Evolutionary conservation across 352 stramenopile species (phyloP), one percentile per base, ranked within the genome.

Genomic region (Pilasporangium apinafurcum): DNA sequence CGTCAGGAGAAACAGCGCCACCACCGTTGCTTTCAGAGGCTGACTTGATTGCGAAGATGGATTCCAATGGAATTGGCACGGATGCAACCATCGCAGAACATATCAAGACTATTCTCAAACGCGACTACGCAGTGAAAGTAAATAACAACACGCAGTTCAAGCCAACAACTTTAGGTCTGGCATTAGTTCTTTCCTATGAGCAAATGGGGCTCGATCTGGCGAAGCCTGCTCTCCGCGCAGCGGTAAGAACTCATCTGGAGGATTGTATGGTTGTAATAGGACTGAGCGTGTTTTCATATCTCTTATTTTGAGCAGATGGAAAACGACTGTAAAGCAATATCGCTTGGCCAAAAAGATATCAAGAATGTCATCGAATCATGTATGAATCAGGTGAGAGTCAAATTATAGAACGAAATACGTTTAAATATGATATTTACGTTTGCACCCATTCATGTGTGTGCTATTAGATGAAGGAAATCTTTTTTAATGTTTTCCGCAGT

Each of bases 91-190:
- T 98, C 53, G 95, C 95, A 1, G 84, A 98, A 62, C 96, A 99
- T 51, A 99, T 99, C 56, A 95, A 97, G 46, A 99, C 96, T 4
- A 98, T 99, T 64, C 82, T 98, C 33, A 95, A 98, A 51, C 79
- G 97, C 30, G 83, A 98, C 37, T 99, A 99, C 65, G 95, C 89
- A 4, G 70, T 86, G 48, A 99, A 98, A 45, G 79, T 95, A 25
- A 97, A 97, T 53, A 86, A 70, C 39, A 72, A 95, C 37, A 92
- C 92, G 45, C 71, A 95, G 46, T 99, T 99, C 56, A 69, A 88
- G 42, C 95, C 96, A 1, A 99, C 95, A 21, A 80, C 75, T 8
- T 64, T 95, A 12, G 86, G 86, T 0, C 45, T 96, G 14, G 87
- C 84, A 1, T 70, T 99, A 8, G 92, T 99, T 35, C 46, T 91